Evolutionary conservation across 2,329 filamentous ascomycete species (phyloP).

Genomic region (Ampelomyces quisqualis): DNA sequence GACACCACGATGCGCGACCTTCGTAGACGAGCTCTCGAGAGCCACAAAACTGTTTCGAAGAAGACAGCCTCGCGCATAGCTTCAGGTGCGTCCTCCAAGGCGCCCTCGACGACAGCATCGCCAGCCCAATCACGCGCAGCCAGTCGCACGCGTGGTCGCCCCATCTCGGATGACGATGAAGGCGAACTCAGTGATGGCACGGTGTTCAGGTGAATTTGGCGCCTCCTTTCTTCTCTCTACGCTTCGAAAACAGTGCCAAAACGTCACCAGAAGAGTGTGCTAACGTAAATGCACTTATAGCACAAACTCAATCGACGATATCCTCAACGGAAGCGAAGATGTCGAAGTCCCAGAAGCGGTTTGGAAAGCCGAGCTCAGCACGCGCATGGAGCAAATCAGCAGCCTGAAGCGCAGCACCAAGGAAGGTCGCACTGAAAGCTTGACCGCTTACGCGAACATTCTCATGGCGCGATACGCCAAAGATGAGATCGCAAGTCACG

Average conservation of each 20-base stretch:
- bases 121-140: conserved; percentile 56
- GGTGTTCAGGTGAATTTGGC: conserved; percentile 54
- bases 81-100: conserved; percentile 60
- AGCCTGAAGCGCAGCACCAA: conserved; percentile 77
- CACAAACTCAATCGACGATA: conserved; percentile 67
- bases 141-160: conserved; percentile 58
- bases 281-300: conserved; percentile 43
- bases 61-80: conserved; percentile 62
- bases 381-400: conserved; percentile 69
- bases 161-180: conserved; percentile 66
- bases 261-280: conserved; percentile 15
- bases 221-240: conserved; percentile 9
- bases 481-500: conserved; percentile 59
- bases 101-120: conserved; percentile 59
- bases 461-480: conserved; percentile 68
- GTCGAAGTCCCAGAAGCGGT: conserved; percentile 51
- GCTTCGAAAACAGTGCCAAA: background rate
- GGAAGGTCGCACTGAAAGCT: conserved; percentile 66
- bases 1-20: conserved; percentile 58
- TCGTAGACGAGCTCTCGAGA: conserved; percentile 68
- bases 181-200: conserved; percentile 62
- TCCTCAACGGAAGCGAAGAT: conserved; percentile 55
- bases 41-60: conserved; percentile 69
- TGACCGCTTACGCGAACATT: conserved; percentile 63
- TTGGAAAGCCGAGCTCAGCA: conserved; percentile 64